Base-by-base conservation (phyloP, 345 rosid genomes). In the Geranium rotundifolium region DNA sequence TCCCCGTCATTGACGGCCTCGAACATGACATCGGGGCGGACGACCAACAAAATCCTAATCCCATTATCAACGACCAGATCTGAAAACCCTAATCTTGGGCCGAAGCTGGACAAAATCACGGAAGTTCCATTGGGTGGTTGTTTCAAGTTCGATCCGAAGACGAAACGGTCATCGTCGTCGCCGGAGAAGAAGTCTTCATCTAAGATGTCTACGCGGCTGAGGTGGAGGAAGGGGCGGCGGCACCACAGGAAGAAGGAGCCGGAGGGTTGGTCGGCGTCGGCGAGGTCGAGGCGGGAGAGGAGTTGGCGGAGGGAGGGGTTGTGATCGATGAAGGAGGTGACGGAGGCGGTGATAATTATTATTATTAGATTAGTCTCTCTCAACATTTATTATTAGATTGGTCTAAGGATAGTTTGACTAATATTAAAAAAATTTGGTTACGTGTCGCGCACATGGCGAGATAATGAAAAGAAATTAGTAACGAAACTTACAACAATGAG, bases 241-340 rank as follows among this genome's bases (percentile, higher is more conserved):
- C n/a, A n/a, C n/a, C n/a, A n/a, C n/a, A n/a, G n/a, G n/a, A n/a
- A n/a, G n/a, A n/a, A n/a, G n/a, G n/a, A n/a, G n/a, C n/a, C n/a
- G n/a, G n/a, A n/a, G n/a, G n/a, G n/a, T n/a, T n/a, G n/a, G n/a
- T n/a, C n/a, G n/a, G n/a, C n/a, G n/a, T n/a, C n/a, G n/a, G n/a
- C n/a, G 50, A 41, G 50, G 50, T 41, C 50, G 50, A 41, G 50
- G 50, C 50, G 50, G 50, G 50, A 41, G 50, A 41, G 50, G 50
- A 86, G 86, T 66, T 93, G 79, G 63, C 77, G 83, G 66, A 92
- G 85, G 60, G 95, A 84, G 27, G 97, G 90, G 73, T 87, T 91
- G 54, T 81, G 77, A 77, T 93, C 96, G 79, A 93, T 80, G 81
- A 86, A 85, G 62, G 90, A 77, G 49, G 85, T 82, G 67, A 90